Conservation (phyloP, 495 filamentous ascomycete genomes). For the Penicillium macrosclerotiorum region DNA sequence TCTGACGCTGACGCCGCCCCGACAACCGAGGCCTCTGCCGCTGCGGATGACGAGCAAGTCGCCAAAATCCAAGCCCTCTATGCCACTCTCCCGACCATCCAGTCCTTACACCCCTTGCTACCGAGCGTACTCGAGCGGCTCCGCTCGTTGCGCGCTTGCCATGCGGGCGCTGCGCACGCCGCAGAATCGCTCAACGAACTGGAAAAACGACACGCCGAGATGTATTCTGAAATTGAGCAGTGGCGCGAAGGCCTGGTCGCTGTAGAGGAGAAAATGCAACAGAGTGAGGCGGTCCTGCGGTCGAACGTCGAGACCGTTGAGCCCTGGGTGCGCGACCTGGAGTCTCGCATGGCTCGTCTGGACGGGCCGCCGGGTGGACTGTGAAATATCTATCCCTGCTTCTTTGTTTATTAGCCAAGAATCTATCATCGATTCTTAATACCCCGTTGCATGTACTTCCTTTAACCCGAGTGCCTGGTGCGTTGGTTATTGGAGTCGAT, state of each 20-base stretch:
- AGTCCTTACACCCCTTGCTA: slow-evolving; percentile 78
- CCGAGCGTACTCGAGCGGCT: slow-evolving; percentile 84
- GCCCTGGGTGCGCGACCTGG: slow-evolving; percentile 85
- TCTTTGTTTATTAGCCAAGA: slow-evolving; percentile 4
- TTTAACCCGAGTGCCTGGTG: slow-evolving; percentile 9
- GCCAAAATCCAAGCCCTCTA: slow-evolving; percentile 93
- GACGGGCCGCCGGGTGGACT: slow-evolving; percentile 17
- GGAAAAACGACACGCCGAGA: slow-evolving; percentile 77
- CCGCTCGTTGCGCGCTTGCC: slow-evolving; percentile 76
- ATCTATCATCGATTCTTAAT: slow-evolving; percentile 23
- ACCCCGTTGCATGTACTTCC: slow-evolving; percentile 20
- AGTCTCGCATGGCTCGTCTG: slow-evolving; percentile 65
- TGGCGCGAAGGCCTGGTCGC: slow-evolving; percentile 82
- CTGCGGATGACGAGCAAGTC: slow-evolving; percentile 59
- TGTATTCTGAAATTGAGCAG: slow-evolving; percentile 75
- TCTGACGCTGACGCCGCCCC: slow-evolving; percentile 23
- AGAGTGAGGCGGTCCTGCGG: slow-evolving; percentile 66
- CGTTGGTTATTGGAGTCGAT: slow-evolving; percentile 1
- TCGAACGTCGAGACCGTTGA: slow-evolving; percentile 79
- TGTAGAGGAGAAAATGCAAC: slow-evolving; percentile 69
- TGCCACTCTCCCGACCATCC: slow-evolving; percentile 82
- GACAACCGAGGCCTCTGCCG: slow-evolving; percentile 25
- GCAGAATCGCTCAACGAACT: slow-evolving; percentile 72
- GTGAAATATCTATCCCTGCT: neutral
- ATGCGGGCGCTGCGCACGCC: slow-evolving; percentile 84